phyloP scores from a whole-genome alignment of 148 eudicot species.

The Selenicereus undatus region DNA sequence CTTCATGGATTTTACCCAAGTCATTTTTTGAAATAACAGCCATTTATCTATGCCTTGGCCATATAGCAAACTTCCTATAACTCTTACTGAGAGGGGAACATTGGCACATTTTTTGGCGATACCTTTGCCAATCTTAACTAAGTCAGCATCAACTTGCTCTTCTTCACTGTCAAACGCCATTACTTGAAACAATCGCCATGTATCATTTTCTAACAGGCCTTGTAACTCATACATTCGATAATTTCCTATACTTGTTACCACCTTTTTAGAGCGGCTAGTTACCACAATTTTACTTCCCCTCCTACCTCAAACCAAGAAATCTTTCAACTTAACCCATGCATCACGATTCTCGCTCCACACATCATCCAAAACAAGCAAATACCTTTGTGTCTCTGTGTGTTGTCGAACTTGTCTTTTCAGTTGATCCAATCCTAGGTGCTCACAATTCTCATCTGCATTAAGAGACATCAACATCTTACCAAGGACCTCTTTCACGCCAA shows the following conservation, averaged over 20 bases:
- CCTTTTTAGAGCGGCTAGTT: background rate
- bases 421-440: background rate
- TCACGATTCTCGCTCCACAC: background rate
- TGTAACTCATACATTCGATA: background rate
- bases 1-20: background rate
- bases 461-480: background rate
- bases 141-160: background rate
- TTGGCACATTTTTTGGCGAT: background rate
- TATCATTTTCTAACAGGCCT: background rate
- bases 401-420: background rate
- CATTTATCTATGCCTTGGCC: background rate
- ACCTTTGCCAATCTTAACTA: background rate
- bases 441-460: background rate
- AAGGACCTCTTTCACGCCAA: slow-evolving; percentile 14
- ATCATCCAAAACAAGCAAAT: slow-evolving; percentile 10
- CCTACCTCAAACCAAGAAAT: background rate
- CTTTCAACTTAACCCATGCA: background rate
- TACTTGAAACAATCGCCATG: background rate
- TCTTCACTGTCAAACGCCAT: background rate
- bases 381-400: background rate
- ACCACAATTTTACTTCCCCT: background rate
- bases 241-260: background rate
- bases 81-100: background rate
- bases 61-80: background rate
- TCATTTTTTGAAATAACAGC: background rate